Evolutionary conservation across 768 basidiomycete species (phyloP).

Genomic region (Naematelia encephala): DNA sequence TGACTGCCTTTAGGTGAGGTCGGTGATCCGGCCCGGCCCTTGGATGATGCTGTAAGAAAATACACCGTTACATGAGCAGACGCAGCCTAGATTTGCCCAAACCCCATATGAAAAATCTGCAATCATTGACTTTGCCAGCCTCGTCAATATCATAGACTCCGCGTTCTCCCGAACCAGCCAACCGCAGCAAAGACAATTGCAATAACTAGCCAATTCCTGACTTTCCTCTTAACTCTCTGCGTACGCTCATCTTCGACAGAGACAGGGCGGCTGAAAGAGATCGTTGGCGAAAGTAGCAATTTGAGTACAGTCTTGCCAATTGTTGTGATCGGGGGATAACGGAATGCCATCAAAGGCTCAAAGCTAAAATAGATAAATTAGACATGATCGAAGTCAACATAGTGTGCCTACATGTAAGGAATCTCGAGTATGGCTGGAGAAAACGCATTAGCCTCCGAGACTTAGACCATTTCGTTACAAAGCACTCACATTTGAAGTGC

Average conservation of each 20-base stretch:
- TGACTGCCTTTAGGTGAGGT: too few relatives aligned
- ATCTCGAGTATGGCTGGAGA: constrained; percentile 18
- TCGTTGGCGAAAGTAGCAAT: constrained; percentile 10
- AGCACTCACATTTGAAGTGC: constrained; percentile 40
- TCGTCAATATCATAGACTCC: not conserved
- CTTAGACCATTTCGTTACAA: not conserved
- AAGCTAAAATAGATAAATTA: constrained; percentile 19
- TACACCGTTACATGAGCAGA: too few relatives aligned
- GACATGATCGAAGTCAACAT: not conserved
- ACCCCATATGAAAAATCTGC: too few relatives aligned
- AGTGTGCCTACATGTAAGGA: constrained; percentile 5
- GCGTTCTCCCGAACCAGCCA: not conserved
- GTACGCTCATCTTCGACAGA: constrained; percentile 26
- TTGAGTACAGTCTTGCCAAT: constrained; percentile 12
- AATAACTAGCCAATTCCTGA: not conserved
- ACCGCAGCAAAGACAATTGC: not conserved
- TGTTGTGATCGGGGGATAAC: constrained; percentile 39
- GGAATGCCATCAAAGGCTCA: constrained; percentile 40
- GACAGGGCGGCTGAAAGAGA: constrained; percentile 17
- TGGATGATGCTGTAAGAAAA: too few relatives aligned
- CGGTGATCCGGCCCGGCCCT: too few relatives aligned
- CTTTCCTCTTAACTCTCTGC: not conserved
- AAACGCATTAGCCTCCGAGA: not conserved
- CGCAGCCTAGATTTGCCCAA: too few relatives aligned
- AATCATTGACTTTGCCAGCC: not conserved